These are phyloP conservation scores for Phycomyces blakesleeanus DNA, from an alignment of 192 early-diverging fungal species.

Conservation along the genomic window DNA sequence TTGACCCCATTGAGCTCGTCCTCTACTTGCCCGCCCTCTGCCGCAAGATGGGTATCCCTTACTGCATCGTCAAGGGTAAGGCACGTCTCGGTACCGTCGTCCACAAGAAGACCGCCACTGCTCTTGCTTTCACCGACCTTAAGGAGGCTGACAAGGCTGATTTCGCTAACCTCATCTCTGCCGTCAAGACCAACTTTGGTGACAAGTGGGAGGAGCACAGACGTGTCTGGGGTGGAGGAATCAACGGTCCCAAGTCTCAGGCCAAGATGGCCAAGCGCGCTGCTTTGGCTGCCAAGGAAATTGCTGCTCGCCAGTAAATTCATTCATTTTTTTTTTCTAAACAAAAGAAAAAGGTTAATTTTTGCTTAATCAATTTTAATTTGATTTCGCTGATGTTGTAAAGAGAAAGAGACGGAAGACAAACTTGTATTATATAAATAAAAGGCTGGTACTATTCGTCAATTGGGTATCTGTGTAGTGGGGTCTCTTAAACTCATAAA, in stretches of 20 bases:
- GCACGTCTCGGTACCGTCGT: constrained; percentile 95
- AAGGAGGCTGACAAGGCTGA: constrained; percentile 91
- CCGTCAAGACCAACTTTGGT: constrained; percentile 92
- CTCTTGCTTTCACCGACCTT: constrained; percentile 88
- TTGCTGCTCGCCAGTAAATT: constrained; percentile 33
- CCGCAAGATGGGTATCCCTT: constrained; percentile 99
- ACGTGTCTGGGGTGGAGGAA: constrained; percentile 94
- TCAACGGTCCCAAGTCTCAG: constrained; percentile 90
- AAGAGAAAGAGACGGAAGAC: constrained; percentile 18
- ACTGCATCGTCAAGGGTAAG: constrained; percentile 98
- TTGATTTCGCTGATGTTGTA: constrained; percentile 45
- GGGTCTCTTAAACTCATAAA: constrained; percentile 20
- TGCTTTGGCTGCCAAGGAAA: constrained; percentile 42
- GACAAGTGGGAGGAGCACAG: constrained; percentile 89
- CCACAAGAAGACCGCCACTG: constrained; percentile 99
- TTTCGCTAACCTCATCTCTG: constrained; percentile 77
- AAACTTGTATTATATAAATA: too few relatives aligned
- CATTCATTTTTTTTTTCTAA: too few relatives aligned
- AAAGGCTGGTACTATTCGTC: too few relatives aligned
- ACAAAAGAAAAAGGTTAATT: too few relatives aligned
- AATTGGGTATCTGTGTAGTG: too few relatives aligned
- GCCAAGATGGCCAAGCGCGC: constrained; percentile 74
- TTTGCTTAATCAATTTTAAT: constrained; percentile 44
- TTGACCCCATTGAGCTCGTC: constrained; percentile 98
- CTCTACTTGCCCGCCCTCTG: constrained; percentile 97